phyloP scores from a whole-genome alignment of 2,329 filamentous ascomycete genomes.

The Scedosporium dehoogii region DNA sequence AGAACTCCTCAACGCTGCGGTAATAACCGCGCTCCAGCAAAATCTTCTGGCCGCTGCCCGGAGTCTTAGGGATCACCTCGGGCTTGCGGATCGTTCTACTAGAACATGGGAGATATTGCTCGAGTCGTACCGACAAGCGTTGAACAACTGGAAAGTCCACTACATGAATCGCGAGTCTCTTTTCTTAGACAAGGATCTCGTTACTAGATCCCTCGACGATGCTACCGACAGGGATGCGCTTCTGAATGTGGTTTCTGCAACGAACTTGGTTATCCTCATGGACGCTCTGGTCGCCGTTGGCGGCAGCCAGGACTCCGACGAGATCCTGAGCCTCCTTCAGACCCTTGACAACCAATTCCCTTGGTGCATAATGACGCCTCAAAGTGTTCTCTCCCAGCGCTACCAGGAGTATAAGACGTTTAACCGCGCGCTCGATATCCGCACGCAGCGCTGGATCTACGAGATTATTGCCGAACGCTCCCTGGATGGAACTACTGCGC shows the following conservation, averaged over 20 bases:
- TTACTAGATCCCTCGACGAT: constrained; percentile 7
- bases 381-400: constrained; percentile 10
- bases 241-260: constrained; percentile 16
- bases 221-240: constrained; percentile 3
- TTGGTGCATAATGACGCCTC: constrained; percentile 15
- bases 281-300: constrained; percentile 14
- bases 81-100: not conserved
- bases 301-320: constrained; percentile 6
- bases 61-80: not conserved
- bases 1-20: not conserved
- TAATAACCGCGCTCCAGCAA: not conserved
- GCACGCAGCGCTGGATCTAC: constrained; percentile 24
- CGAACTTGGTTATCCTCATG: constrained; percentile 26
- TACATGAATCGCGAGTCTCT: constrained; percentile 14
- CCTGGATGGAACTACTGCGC: constrained; percentile 9
- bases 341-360: constrained; percentile 21
- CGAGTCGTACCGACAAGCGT: not conserved
- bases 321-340: constrained; percentile 19
- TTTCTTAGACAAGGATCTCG: constrained; percentile 19
- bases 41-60: not conserved
- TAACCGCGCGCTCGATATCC: constrained; percentile 23
- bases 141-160: constrained; percentile 19
- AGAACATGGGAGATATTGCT: not conserved
- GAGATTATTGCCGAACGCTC: constrained; percentile 10
- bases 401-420: constrained; percentile 11